Evolutionary conservation across 371 early-diverging fungal species (phyloP), one percentile per base, ranked within the genome.

Genomic region (Syncephalastrum sp.): DNA sequence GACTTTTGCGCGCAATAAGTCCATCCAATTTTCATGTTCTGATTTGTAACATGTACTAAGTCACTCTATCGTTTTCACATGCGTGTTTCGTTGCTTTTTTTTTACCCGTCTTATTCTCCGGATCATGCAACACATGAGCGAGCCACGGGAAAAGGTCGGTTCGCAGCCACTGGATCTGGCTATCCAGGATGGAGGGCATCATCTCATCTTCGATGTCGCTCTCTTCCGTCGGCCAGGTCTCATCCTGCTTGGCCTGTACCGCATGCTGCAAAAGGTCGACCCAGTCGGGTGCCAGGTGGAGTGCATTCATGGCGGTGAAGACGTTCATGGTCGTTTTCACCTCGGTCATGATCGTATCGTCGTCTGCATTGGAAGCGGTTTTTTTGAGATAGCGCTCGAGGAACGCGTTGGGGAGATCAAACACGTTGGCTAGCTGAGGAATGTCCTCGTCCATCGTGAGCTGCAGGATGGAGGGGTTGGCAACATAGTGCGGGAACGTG

Each of bases 1-100:
- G 3, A 65, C 47, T 29, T 65, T 65, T 16, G 54, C 50, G 15
- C 61, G 47, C 41, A 65, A 54, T 42, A 65, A 60, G 12, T 38
- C 50, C 41, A 54, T 57, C 65, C 65, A 65, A 2, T 50, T 42
- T 24, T 25, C 47, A 3, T 7, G n/a, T 3, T 27, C 44, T 47
- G 47, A 16, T 16, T 25, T 1, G 19, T 19, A 46, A 46, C 15
- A 3, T 15, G 47, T 14, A 15, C 16, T 46, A 19, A 46, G 23
- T 46, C 23, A 19, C 7, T 3, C n/a, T 46, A 15, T 7, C 10
- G 5, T 12, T 50, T 50, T 23, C 19, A 50, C 50, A 21, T 50
- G 19, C 25, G 19, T 25, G 4, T 8, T 1, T 50, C 23, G n/a
- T n/a, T 5, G 25, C 16, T 45, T 42, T 47, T 4, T 13, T 29